Percentiles rank a stretch among this genome's conserved stretches.
Evolutionary conservation across 352 stramenopile species (phyloP).

Genomic region (Globisporangium paroecandrum): DNA sequence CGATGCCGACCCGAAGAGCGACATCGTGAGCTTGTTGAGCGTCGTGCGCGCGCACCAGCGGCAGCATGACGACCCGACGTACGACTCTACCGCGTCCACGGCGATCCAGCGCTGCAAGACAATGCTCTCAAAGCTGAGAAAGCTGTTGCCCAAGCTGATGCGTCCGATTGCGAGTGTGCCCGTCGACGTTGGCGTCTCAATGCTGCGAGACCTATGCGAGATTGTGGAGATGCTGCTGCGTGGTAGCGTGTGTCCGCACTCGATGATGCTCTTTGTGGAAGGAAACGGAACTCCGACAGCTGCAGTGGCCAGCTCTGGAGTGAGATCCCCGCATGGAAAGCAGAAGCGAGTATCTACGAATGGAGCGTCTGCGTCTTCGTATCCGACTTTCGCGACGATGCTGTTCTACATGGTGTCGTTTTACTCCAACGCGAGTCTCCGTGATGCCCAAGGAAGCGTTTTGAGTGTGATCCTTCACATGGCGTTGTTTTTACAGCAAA

Average conservation of each 20-base stretch:
- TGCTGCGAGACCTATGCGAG: conserved; percentile 56
- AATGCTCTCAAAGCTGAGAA: conserved; percentile 65
- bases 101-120: conserved; percentile 57
- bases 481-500: conserved; percentile 47
- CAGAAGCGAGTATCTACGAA: conserved; percentile 4
- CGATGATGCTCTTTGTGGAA: conserved; percentile 57
- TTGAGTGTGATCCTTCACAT: conserved; percentile 48
- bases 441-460: conserved; percentile 39
- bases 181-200: conserved; percentile 25
- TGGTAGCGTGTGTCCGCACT: conserved; percentile 51
- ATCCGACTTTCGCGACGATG: conserved; percentile 54
- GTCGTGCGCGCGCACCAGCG: conserved; percentile 43
- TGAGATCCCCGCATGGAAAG: background rate
- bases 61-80: conserved; percentile 40
- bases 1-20: conserved; percentile 40
- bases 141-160: conserved; percentile 69
- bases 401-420: conserved; percentile 77
- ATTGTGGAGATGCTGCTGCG: conserved; percentile 46
- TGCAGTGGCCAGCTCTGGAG: background rate
- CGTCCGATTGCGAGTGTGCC: conserved; percentile 38
- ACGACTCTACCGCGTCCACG: conserved; percentile 31
- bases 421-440: conserved; percentile 41
- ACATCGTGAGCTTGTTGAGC: conserved; percentile 42
- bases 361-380: conserved; percentile 25
- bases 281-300: background rate